phyloP scores from a whole-genome alignment of 805 yeast genomes.

The Ogataea henricii region DNA sequence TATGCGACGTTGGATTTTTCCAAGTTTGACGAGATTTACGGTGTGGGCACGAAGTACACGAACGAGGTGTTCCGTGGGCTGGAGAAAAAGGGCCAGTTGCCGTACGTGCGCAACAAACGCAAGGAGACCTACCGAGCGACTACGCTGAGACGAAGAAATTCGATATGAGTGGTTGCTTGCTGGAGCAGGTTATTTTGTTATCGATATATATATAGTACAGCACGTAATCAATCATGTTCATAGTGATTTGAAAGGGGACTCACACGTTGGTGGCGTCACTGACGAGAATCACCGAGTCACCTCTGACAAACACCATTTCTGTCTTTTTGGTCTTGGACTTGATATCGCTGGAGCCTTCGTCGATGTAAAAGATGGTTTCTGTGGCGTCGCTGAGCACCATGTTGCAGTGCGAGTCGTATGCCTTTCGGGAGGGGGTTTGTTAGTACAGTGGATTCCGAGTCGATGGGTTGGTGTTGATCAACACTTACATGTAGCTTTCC shows the following conservation, averaged over 20 bases:
- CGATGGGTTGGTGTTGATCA: not conserved
- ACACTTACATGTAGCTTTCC: slow-evolving; percentile 78
- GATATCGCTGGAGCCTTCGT: slow-evolving; percentile 47
- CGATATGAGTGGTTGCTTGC: slow-evolving; percentile 41
- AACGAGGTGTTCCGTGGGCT: slow-evolving; percentile 54
- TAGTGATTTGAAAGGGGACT: not conserved
- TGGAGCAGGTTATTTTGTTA: not conserved
- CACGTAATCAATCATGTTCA: slow-evolving; percentile 1
- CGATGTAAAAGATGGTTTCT: slow-evolving; percentile 71
- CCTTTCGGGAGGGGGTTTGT: slow-evolving; percentile 43
- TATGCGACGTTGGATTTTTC: slow-evolving; percentile 92
- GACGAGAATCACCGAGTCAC: slow-evolving; percentile 92
- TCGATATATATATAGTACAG: slow-evolving; percentile 5
- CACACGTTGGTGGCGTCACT: slow-evolving; percentile 37
- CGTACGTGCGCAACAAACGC: slow-evolving; percentile 58
- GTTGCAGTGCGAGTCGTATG: slow-evolving; percentile 96
- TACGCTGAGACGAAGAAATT: slow-evolving; percentile 58
- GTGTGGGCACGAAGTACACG: slow-evolving; percentile 79
- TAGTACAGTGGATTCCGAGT: slow-evolving; percentile 9
- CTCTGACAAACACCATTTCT: slow-evolving; percentile 94
- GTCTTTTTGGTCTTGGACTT: slow-evolving; percentile 55
- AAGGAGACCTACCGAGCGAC: slow-evolving; percentile 31
- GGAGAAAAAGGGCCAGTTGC: slow-evolving; percentile 55
- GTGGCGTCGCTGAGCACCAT: slow-evolving; percentile 91
- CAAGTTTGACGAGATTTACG: slow-evolving; percentile 85